Evolutionary conservation across 2,329 filamentous ascomycete genomes (phyloP).

Genomic region (Ophiostoma ulmi): DNA sequence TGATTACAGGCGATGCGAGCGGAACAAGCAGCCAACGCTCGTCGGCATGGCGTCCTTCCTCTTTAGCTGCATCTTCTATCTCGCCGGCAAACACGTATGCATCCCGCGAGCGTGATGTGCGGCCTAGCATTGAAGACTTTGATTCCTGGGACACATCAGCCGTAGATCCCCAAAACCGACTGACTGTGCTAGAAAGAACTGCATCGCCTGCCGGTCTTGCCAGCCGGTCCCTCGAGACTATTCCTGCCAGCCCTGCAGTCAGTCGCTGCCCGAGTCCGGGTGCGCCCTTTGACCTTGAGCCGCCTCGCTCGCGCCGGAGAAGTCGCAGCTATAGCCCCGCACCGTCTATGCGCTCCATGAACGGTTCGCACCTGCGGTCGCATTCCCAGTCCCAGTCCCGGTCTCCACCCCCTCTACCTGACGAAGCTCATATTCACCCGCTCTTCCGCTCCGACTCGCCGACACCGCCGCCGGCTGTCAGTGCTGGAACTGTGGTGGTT

Average conservation of each 20-base stretch:
- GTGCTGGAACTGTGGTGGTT: constrained; percentile 63
- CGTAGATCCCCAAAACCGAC: constrained; percentile 58
- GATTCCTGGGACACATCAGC: constrained; percentile 70
- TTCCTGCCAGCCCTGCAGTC: constrained; percentile 59
- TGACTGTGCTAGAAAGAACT: constrained; percentile 50
- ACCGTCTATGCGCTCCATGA: constrained; percentile 29
- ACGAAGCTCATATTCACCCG: constrained; percentile 70
- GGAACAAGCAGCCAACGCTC: constrained; percentile 28
- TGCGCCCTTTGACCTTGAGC: constrained; percentile 50
- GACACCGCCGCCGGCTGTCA: constrained; percentile 56
- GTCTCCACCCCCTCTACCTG: constrained; percentile 29
- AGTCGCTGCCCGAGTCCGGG: constrained; percentile 60
- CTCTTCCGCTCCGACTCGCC: constrained; percentile 70
- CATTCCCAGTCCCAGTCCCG: constrained; percentile 28
- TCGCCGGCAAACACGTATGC: constrained; percentile 26
- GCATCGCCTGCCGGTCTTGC: constrained; percentile 37
- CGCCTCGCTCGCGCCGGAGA: constrained; percentile 40
- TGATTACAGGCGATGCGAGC: constrained; percentile 42
- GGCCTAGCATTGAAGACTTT: constrained; percentile 53
- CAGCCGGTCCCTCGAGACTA: constrained; percentile 60
- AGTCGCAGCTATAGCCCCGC: constrained; percentile 51
- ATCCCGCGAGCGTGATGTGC: constrained; percentile 31
- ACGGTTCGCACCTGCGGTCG: constrained; percentile 18
- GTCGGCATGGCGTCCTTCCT: constrained; percentile 40
- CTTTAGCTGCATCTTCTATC: constrained; percentile 41